phyloP scores from a whole-genome alignment of 192 early-diverging fungal species.

The Backusella psychrophila region DNA sequence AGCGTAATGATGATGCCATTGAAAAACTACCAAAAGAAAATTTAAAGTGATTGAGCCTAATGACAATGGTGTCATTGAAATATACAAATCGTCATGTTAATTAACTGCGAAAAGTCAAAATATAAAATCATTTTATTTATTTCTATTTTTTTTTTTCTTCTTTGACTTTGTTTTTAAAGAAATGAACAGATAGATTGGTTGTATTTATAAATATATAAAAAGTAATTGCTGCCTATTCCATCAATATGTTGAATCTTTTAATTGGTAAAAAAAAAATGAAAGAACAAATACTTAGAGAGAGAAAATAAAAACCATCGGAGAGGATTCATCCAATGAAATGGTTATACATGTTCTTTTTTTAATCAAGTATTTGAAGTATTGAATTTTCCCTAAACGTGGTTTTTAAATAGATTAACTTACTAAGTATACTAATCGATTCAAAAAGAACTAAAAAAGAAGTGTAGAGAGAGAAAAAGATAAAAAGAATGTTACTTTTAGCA shows the following conservation, averaged over 20 bases:
- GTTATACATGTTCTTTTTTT: background rate
- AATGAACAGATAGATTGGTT: background rate
- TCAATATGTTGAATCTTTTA: background rate
- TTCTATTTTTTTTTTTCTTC: background rate
- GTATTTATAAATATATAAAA: background rate
- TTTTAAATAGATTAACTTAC: background rate
- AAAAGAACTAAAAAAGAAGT: background rate
- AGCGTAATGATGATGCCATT: background rate
- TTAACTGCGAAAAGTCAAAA: background rate
- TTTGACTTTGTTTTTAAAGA: background rate
- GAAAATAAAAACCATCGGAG: background rate
- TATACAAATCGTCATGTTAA: background rate
- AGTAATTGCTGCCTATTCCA: background rate
- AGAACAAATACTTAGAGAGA: background rate
- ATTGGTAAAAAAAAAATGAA: background rate
- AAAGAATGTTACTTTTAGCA: background rate
- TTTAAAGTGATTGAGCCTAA: background rate
- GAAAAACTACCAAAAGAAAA: background rate
- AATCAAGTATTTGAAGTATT: background rate
- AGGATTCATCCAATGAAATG: background rate
- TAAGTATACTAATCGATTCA: background rate
- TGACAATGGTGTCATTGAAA: background rate
- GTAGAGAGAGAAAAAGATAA: background rate
- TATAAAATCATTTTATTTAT: too few species aligned
- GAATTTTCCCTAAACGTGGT: background rate